phyloP scores from a whole-genome alignment of 257 asterid genomes.

The Eucommia ulmoides region DNA sequence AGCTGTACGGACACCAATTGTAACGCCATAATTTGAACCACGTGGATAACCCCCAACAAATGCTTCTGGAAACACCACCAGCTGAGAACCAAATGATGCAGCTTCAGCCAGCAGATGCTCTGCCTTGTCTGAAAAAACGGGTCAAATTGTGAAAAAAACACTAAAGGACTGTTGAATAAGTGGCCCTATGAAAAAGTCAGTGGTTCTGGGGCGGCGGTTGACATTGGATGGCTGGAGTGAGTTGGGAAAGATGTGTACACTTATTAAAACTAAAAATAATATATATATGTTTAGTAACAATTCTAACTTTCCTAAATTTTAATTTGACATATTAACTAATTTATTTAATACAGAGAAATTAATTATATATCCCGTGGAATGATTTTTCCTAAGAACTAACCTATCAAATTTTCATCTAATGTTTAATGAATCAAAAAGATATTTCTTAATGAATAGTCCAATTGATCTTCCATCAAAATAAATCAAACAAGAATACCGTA shows the following conservation, averaged over 20 bases:
- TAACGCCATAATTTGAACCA: constrained; percentile 76
- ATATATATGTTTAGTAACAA: background rate
- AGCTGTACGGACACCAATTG: constrained; percentile 77
- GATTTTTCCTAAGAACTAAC: too few species aligned
- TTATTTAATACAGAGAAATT: too few species aligned
- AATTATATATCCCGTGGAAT: too few species aligned
- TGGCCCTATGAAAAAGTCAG: background rate
- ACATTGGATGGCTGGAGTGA: background rate
- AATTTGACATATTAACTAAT: too few species aligned
- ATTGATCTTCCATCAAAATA: too few species aligned
- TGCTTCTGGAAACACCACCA: constrained; percentile 96
- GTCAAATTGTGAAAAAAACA: too few species aligned
- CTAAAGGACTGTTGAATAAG: too few species aligned
- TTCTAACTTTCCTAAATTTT: background rate
- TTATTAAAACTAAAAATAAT: background rate
- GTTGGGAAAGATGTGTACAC: background rate
- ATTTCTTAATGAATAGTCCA: too few species aligned
- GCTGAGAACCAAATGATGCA: constrained; percentile 78
- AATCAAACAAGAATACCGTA: too few species aligned
- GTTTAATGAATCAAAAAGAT: too few species aligned
- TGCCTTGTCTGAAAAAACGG: constrained; percentile 64
- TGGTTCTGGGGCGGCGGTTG: background rate
- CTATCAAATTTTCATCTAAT: too few species aligned
- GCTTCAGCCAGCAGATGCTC: constrained; percentile 94
- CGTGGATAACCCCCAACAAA: constrained; percentile 98